phyloP scores from a whole-genome alignment of 73 alveolate genomes.

The Paramecium tetraurelia region DNA sequence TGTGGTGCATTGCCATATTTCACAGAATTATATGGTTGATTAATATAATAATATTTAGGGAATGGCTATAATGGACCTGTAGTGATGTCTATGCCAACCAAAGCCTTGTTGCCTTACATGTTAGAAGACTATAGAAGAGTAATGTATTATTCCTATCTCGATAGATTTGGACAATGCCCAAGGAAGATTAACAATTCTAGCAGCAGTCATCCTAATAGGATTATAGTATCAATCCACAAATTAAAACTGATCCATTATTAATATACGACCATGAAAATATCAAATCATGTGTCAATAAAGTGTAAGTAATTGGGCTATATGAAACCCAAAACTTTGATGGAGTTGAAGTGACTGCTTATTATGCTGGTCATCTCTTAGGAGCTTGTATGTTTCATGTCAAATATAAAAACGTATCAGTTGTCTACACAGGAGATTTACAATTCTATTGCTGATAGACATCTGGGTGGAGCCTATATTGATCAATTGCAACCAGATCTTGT shows the following conservation, averaged over 20 bases:
- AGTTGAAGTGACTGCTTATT: conserved; percentile 74
- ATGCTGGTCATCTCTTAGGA: conserved; percentile 99
- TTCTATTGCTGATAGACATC: conserved; percentile 96
- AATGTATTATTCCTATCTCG: not conserved
- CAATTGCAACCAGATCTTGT: conserved; percentile 92
- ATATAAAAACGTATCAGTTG: conserved; percentile 88
- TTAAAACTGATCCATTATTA: conserved; percentile 46
- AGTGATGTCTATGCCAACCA: conserved; percentile 96
- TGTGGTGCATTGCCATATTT: conserved; percentile 98
- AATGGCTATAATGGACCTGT: conserved; percentile 88
- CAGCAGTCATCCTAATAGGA: conserved; percentile 23
- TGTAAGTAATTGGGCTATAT: not conserved
- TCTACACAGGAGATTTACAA: conserved; percentile 78
- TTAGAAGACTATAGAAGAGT: conserved; percentile 95
- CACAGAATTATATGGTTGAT: conserved; percentile 84
- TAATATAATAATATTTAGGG: not conserved
- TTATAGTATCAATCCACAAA: conserved; percentile 51
- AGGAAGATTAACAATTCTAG: conserved; percentile 33
- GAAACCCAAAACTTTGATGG: not conserved
- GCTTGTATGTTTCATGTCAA: conserved; percentile 88
- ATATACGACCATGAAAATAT: not conserved
- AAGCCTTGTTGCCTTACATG: conserved; percentile 96
- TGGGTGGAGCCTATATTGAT: conserved; percentile 97
- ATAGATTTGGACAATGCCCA: conserved; percentile 13
- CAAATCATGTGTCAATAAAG: conserved; percentile 1